Base-by-base conservation (phyloP, 1,139 yeast genomes). In the Saccharomyces hybrid region DNA sequence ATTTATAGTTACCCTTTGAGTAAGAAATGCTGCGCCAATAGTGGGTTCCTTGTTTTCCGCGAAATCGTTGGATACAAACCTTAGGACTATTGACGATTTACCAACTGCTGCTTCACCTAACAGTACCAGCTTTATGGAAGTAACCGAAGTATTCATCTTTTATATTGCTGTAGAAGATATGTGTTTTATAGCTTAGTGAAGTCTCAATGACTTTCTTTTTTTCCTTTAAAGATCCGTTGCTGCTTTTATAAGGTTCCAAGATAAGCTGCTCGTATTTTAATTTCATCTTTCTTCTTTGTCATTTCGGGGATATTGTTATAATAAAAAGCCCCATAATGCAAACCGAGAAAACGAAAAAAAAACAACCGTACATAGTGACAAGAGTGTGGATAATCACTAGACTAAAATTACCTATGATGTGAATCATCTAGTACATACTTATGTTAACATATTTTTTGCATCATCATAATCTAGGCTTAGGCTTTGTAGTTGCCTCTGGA, bases 71-170 rank as follows among this genome's bases (percentile, higher is more conserved):
- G 91, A 84, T 34, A 93, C 98, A 72, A 93, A 93, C 62, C 99
- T 80, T 65, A 93, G 77, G 46, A 93, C 98, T 42, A 93, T 78
- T 3, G 97, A 88, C 1, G 97, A 89, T 67, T 93, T 93, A 54
- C 99, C 99, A 28, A 93, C 99, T 0, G 99, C 99, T 0, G 99
- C 98, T 71, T 93, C 99, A 28, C 98, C 98, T 53, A 91, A 77
- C 50, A 91, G 80, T 25, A 91, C 98, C 55, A 91, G 79, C 72
- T 91, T 91, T 54, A 90, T 95, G 11, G 95, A 82, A 46, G 89
- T 86, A 53, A 88, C 72, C 34, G 62, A 54, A 6, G 62, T 58
- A 54, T 64, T 64, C 68, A 64, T 64, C 14, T 8, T 48, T 53
- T 19, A 19, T 19, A 19, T 19, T 19, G 23, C 23, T 19, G 23